Conservation (phyloP, 352 stramenopile genomes). For the Globisporangium iwayamae region DNA sequence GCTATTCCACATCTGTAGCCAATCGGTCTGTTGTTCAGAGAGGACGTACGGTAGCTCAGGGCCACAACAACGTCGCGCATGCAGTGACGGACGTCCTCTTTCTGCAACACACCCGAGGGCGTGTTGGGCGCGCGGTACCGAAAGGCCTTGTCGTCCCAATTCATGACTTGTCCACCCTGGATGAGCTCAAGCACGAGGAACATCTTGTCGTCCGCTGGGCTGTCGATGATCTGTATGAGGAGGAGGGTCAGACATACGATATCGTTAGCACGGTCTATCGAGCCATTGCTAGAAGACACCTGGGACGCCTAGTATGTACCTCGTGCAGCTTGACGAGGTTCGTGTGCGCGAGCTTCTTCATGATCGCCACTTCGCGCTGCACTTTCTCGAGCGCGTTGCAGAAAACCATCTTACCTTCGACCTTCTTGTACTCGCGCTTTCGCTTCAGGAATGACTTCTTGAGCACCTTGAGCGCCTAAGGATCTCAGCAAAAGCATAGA, state of each 20-base stretch:
- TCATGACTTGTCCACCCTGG: constrained; percentile 76
- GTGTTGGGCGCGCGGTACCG: constrained; percentile 41
- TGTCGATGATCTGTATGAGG: constrained; percentile 68
- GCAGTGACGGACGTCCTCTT: constrained; percentile 48
- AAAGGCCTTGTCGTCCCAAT: constrained; percentile 76
- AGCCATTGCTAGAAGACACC: neutral
- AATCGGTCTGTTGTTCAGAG: neutral
- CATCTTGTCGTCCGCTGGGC: constrained; percentile 67
- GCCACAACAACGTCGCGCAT: constrained; percentile 74
- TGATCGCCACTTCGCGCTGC: constrained; percentile 77
- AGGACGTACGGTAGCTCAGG: constrained; percentile 64
- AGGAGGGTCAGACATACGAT: too few species aligned
- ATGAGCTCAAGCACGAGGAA: constrained; percentile 84
- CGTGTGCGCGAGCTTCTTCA: constrained; percentile 74
- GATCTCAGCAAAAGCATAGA: too few species aligned
- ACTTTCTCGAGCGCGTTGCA: constrained; percentile 82
- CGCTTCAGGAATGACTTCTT: constrained; percentile 86
- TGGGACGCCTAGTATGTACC: constrained; percentile 10
- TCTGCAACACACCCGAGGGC: constrained; percentile 25
- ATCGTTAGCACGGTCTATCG: neutral
- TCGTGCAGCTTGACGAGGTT: constrained; percentile 74
- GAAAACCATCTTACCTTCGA: constrained; percentile 72
- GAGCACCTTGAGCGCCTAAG: constrained; percentile 75
- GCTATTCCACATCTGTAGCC: neutral
- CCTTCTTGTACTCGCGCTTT: constrained; percentile 78